Conservation (phyloP, 345 rosid genomes). For the Balakata baccata region DNA sequence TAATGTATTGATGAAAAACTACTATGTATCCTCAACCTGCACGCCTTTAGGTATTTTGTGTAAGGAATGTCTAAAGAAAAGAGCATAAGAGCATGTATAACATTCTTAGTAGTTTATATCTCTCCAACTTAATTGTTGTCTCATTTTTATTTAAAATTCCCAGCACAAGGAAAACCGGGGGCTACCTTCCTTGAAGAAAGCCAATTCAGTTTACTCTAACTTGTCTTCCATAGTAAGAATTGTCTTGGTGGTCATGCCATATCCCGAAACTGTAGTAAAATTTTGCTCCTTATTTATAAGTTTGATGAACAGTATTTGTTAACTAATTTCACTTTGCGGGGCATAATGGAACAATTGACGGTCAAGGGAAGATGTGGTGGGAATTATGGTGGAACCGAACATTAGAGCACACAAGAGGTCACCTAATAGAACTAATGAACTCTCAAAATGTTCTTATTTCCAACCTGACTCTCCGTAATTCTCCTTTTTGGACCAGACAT, state of each 20-base stretch:
- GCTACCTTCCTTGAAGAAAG: background rate
- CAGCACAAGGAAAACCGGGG: background rate
- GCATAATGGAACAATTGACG: constrained; percentile 86
- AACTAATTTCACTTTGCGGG: constrained; percentile 40
- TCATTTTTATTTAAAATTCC: background rate
- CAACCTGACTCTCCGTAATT: constrained; percentile 73
- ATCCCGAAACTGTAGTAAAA: background rate
- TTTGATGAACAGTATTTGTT: background rate
- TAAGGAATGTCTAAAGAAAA: background rate
- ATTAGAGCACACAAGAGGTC: constrained; percentile 86
- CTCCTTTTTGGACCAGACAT: constrained; percentile 98
- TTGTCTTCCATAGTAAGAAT: background rate
- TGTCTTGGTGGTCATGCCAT: background rate
- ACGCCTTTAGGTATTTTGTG: background rate
- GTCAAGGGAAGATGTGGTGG: constrained; percentile 99
- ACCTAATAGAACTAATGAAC: constrained; percentile 79
- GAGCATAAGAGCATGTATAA: background rate
- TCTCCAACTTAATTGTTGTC: too few species aligned
- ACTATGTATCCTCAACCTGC: too few species aligned
- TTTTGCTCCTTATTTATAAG: background rate
- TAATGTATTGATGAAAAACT: background rate
- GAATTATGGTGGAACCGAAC: constrained; percentile 98
- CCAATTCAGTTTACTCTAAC: background rate
- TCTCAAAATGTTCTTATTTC: constrained; percentile 73
- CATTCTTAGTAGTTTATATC: background rate